These are phyloP conservation scores for Tulasnella calospora DNA, from an alignment of 768 basidiomycete genomes.

Conservation along the genomic window DNA sequence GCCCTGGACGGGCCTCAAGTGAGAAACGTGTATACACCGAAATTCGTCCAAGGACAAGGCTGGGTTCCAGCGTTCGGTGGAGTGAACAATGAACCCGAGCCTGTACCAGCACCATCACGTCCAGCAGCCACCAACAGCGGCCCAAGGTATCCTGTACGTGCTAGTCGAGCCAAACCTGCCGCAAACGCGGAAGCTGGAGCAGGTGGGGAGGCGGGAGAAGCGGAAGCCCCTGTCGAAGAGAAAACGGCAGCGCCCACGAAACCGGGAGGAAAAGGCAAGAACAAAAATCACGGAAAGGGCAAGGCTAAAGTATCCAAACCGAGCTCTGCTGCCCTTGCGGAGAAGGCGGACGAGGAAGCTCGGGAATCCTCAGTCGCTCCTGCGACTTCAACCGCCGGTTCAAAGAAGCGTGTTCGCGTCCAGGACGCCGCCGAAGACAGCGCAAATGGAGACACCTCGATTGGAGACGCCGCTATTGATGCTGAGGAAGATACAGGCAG, in stretches of 20 bases:
- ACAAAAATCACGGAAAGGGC: conserved; percentile 3
- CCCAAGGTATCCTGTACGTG: neutral
- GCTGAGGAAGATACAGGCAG: neutral
- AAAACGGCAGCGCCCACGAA: conserved; percentile 4
- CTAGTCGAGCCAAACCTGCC: neutral
- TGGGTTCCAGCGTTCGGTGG: neutral
- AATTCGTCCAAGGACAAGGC: neutral
- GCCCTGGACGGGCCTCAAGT: neutral
- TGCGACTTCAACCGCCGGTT: neutral
- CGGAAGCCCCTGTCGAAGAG: neutral
- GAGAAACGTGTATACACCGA: neutral
- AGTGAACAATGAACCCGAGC: neutral
- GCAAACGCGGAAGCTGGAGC: neutral
- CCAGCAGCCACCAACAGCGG: neutral
- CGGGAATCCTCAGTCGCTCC: neutral
- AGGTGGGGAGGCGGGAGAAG: neutral
- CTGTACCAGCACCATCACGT: neutral
- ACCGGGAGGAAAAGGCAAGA: neutral
- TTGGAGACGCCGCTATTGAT: neutral
- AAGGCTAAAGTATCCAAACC: neutral
- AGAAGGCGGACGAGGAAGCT: neutral
- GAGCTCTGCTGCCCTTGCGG: neutral
- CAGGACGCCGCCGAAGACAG: neutral
- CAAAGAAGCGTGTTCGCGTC: neutral
- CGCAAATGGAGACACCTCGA: neutral